Evolutionary conservation across 2,329 filamentous ascomycete genomes (phyloP).

Genomic region (Tolypocladium inflatum): DNA sequence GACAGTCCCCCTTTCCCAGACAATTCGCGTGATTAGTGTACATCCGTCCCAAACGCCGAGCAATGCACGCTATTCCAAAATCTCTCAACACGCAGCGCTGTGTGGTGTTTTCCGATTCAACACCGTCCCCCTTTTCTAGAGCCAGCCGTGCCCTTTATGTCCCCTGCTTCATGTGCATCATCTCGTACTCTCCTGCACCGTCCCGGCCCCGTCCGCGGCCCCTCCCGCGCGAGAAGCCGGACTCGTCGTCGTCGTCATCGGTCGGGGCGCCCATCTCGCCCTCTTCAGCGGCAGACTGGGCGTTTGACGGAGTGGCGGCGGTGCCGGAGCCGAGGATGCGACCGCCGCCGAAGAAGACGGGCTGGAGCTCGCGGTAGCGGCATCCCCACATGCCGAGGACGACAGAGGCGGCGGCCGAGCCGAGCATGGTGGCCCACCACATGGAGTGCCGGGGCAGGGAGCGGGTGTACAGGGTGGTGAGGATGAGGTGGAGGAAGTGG

Average conservation of each 20-base stretch:
- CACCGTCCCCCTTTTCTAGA: background rate
- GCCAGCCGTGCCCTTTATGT: background rate
- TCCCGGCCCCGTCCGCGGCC: slow-evolving; percentile 44
- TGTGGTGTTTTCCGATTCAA: background rate
- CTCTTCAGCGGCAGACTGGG: slow-evolving; percentile 11
- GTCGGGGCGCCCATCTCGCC: slow-evolving; percentile 19
- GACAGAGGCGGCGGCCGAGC: slow-evolving; percentile 34
- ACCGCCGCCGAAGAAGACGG: slow-evolving; percentile 73
- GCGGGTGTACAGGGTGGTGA: slow-evolving; percentile 70
- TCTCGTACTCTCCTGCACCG: slow-evolving; percentile 54
- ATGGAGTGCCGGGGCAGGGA: slow-evolving; percentile 67
- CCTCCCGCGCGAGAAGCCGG: slow-evolving; percentile 37
- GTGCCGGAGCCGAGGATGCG: slow-evolving; percentile 22
- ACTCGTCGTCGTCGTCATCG: slow-evolving; percentile 24
- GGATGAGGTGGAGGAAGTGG: slow-evolving; percentile 70
- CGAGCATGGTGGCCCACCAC: slow-evolving; percentile 67
- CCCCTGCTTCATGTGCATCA: slow-evolving; percentile 42
- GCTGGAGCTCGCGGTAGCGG: slow-evolving; percentile 78
- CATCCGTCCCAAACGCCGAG: slow-evolving; percentile 19
- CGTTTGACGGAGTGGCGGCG: slow-evolving; percentile 8
- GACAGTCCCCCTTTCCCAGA: background rate
- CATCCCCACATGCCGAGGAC: slow-evolving; percentile 82
- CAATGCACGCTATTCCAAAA: slow-evolving; percentile 22
- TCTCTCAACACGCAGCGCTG: background rate
- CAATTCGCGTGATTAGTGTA: slow-evolving; percentile 2